Evolutionary conservation across 1,284 basidiomycete genomes (phyloP), one percentile per base, ranked within the genome.

Genomic region (Ceratobasidium sp.): DNA sequence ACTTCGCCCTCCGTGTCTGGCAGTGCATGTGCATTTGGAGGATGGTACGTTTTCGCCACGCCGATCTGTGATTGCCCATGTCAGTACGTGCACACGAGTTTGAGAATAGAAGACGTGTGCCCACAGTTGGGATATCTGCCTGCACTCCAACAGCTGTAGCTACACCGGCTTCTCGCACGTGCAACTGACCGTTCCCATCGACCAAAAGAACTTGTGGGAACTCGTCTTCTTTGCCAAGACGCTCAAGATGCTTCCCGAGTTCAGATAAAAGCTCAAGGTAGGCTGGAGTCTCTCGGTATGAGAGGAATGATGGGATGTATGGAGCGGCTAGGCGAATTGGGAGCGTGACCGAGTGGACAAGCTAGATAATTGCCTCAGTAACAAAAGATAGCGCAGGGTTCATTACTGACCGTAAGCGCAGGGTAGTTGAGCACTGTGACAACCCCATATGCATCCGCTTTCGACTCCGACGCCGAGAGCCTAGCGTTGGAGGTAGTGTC

Each of bases 161-260:
- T 10, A 81, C 79, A 1, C 82, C 82, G 10, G 81, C 80, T 78
- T 82, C 74, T 0, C 82, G 77, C 2, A 79, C 79, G 61, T 83
- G 82, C 61, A 82, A 75, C 10, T 82, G 56, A 3, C 83, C 83
- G 75, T 83, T 83, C 4, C 83, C 83, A 39, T 83, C 82, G 1
- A 82, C 80, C 13, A 83, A 66, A 10, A 83, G 71, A 6, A 83
- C 68, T 56, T 83, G 81, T 31, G 82, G 82, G 7, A 80, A 80
- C 17, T 74, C 61, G 10, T 74, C 39, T 53, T 61, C 64, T 56
- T 76, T 78, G 15, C 64, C 77, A 28, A 60, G 7, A 23, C 31
- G 31, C n/a, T 77, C 35, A 23, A 79, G 67, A 13, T 76, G 45
- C 31, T 26, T 42, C 23, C 73, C 77, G 8, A 77, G 73, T 6